phyloP scores from a whole-genome alignment of 2,329 filamentous ascomycete genomes.

The Monosporascus sp. region DNA sequence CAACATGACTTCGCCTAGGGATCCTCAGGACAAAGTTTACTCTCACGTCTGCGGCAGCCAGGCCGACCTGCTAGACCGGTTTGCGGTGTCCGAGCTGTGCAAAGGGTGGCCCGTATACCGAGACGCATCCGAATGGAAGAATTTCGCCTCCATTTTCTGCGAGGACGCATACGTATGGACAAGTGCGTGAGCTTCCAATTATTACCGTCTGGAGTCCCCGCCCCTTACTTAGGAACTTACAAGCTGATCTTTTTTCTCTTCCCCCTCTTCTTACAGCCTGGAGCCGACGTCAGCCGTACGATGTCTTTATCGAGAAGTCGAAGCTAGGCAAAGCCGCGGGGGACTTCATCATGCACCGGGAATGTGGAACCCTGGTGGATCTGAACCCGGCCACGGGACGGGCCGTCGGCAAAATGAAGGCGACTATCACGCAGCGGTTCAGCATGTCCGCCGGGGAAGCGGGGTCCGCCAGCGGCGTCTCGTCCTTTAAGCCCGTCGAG shows the following conservation, averaged over 20 bases:
- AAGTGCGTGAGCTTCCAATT: conserved; percentile 28
- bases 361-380: conserved; percentile 43
- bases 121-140: conserved; percentile 47
- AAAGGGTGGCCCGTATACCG: conserved; percentile 50
- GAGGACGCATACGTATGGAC: conserved; percentile 44
- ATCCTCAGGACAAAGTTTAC: conserved; percentile 26
- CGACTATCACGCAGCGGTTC: conserved; percentile 48
- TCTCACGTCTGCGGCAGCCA: conserved; percentile 40
- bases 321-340: conserved; percentile 44
- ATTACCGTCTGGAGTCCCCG: not conserved
- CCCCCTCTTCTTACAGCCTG: conserved; percentile 32
- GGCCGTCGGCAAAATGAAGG: conserved; percentile 48
- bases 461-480: conserved; percentile 10
- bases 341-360: conserved; percentile 53
- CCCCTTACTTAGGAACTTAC: not conserved
- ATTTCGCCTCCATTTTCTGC: conserved; percentile 43
- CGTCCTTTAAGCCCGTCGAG: conserved; percentile 22
- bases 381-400: conserved; percentile 32
- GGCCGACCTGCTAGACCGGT: conserved; percentile 36
- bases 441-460: conserved; percentile 7
- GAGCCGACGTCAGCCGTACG: conserved; percentile 35
- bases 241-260: not conserved
- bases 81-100: conserved; percentile 44
- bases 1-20: conserved; percentile 22
- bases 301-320: conserved; percentile 44